Percentiles rank a stretch among this genome's conserved stretches.
Evolutionary conservation across 2,329 filamentous ascomycete species (phyloP).

Genomic region (Phyllosticta paracitricarpa): DNA sequence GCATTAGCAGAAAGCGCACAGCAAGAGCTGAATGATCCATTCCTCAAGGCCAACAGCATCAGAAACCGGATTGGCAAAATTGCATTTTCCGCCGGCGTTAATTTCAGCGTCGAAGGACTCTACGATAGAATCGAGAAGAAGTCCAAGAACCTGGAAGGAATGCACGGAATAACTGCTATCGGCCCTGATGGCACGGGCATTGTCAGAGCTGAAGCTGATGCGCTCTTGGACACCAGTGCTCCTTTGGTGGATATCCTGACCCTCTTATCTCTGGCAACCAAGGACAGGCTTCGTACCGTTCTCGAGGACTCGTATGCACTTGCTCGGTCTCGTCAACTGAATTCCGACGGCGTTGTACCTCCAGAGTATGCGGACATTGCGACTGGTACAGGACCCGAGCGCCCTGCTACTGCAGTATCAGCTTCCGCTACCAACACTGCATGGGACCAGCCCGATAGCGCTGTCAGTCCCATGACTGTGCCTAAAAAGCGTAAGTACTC

Average conservation of each 20-base stretch:
- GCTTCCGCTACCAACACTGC: conserved; percentile 28
- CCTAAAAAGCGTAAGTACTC: conserved; percentile 50
- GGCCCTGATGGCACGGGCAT: conserved; percentile 54
- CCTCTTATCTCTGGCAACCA: conserved; percentile 70
- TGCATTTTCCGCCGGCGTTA: conserved; percentile 48
- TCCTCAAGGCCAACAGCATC: conserved; percentile 54
- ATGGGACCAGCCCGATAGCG: conserved; percentile 38
- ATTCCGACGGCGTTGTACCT: conserved; percentile 70
- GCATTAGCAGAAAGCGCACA: conserved; percentile 50
- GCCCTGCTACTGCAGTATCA: conserved; percentile 25
- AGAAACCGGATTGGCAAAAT: conserved; percentile 48
- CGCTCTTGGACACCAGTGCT: conserved; percentile 61
- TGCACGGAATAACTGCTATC: conserved; percentile 16
- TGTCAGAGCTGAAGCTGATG: conserved; percentile 44
- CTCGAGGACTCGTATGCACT: conserved; percentile 67
- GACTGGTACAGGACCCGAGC: conserved; percentile 36
- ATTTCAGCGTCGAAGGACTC: conserved; percentile 48
- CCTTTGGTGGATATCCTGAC: conserved; percentile 73
- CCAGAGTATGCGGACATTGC: conserved; percentile 67
- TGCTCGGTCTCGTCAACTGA: conserved; percentile 61
- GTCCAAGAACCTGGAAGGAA: conserved; percentile 17
- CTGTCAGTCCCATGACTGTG: conserved; percentile 45
- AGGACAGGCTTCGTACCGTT: conserved; percentile 65
- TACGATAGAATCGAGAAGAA: conserved; percentile 29
- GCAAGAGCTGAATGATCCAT: conserved; percentile 63